Evolutionary conservation across 371 early-diverging fungal genomes (phyloP).

Genomic region (Rhizopus sp.): DNA sequence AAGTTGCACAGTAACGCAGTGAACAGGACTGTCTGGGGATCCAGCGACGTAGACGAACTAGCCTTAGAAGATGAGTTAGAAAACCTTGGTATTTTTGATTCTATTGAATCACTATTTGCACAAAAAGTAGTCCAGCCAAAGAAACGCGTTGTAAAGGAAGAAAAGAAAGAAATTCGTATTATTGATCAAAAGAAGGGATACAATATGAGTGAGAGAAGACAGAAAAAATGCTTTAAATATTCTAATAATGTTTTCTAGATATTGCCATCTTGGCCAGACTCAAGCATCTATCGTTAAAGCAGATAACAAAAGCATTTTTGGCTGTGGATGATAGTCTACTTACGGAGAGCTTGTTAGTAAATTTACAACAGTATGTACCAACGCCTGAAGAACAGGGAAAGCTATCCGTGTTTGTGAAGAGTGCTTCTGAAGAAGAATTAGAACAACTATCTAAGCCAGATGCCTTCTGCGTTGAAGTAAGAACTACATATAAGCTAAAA

Average conservation of each 20-base stretch:
- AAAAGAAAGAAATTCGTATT: slow-evolving; percentile 61
- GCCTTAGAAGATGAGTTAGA: slow-evolving; percentile 57
- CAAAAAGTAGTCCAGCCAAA: slow-evolving; percentile 63
- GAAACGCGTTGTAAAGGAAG: slow-evolving; percentile 30
- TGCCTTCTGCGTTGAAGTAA: slow-evolving; percentile 79
- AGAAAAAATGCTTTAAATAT: slow-evolving; percentile 6
- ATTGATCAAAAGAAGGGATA: slow-evolving; percentile 77
- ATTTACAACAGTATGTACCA: slow-evolving; percentile 68
- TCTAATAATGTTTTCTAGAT: slow-evolving; percentile 35
- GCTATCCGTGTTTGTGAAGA: slow-evolving; percentile 68
- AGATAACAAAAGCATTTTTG: slow-evolving; percentile 62
- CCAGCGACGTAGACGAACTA: slow-evolving; percentile 48
- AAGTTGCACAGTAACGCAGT: slow-evolving; percentile 69
- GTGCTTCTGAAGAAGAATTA: slow-evolving; percentile 65
- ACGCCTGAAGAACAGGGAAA: slow-evolving; percentile 78
- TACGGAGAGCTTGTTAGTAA: slow-evolving; percentile 67
- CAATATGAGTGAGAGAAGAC: slow-evolving; percentile 63
- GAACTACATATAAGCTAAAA: background rate
- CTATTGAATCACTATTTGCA: slow-evolving; percentile 74
- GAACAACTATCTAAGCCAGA: slow-evolving; percentile 77
- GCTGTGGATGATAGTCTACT: slow-evolving; percentile 64
- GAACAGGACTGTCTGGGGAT: slow-evolving; percentile 63
- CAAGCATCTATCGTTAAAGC: slow-evolving; percentile 60
- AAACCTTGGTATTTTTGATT: slow-evolving; percentile 63
- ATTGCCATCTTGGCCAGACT: slow-evolving; percentile 71